Evolutionary conservation across 495 filamentous ascomycete species (phyloP), one percentile per base, ranked within the genome.

Genomic region (Aspergillus baeticus): DNA sequence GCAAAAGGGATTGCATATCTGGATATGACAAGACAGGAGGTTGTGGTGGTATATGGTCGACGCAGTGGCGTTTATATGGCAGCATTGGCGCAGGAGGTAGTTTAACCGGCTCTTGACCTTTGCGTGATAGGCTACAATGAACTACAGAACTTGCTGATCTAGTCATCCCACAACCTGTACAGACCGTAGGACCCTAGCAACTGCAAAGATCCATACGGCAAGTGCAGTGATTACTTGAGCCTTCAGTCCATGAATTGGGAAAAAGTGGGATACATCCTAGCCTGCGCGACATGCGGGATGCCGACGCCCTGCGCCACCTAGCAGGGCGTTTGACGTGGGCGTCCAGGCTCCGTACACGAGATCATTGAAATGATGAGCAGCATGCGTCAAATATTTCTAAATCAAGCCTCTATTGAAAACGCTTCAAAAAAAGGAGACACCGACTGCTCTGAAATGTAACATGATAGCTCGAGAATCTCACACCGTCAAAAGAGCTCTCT

Each of bases 51-150:
- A n/a, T 20, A 29, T 49, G 35, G 47, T 41, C 51, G 46, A 55
- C 56, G 52, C 54, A 56, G 52, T 45, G 55, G 55, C 52, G 48
- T 63, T 61, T 63, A 35, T 52, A 44, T 36, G 48, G 47, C 35
- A 56, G 55, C 60, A 59, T 59, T 37, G 60, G 60, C 60, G 60
- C 60, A 54, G 52, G 55, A 54, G 60, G 56, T 54, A 31, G 33
- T 51, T 55, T 54, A 47, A 47, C 41, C 8, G 20, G 37, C 26
- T 33, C 42, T 46, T 42, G 41, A n/a, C 39, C 21, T n/a, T 42
- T 44, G 34, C 48, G 37, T 17, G 52, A 47, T 14, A 50, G 38
- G 59, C 50, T 43, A 50, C 45, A 49, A 54, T 54, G 20, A 60
- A 42, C 36, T 57, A 52, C 43, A 42, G 22, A 41, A 36, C 13